phyloP scores from a whole-genome alignment of 148 eudicot species.

The Euryodendron excelsum region DNA sequence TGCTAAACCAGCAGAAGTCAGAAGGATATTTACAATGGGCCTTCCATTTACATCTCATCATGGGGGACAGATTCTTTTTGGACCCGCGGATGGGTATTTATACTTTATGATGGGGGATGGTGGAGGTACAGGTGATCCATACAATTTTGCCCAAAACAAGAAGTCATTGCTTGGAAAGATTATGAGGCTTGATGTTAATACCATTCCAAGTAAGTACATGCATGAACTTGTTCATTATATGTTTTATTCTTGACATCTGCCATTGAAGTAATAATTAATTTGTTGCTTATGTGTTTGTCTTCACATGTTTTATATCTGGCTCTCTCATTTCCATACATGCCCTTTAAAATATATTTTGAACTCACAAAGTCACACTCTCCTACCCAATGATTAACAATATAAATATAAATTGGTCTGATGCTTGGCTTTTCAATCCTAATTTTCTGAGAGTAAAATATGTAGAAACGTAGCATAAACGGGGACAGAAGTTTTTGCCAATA shows the following conservation, averaged over 20 bases:
- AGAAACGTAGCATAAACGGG: too few species aligned
- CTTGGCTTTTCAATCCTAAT: too few species aligned
- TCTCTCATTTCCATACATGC: too few species aligned
- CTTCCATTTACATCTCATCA: conserved; percentile 83
- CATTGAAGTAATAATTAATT: not conserved
- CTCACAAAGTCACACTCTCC: too few species aligned
- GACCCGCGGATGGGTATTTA: conserved; percentile 74
- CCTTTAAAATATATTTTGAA: too few species aligned
- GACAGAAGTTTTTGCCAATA: too few species aligned
- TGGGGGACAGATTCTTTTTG: conserved; percentile 84
- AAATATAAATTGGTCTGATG: too few species aligned
- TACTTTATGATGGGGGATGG: conserved; percentile 97
- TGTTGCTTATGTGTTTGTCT: not conserved
- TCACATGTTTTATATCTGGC: not conserved
- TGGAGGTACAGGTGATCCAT: conserved; percentile 74
- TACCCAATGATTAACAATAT: too few species aligned
- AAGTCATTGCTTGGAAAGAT: conserved; percentile 86
- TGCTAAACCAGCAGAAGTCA: conserved; percentile 70
- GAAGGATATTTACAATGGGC: conserved; percentile 87
- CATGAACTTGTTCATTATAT: not conserved
- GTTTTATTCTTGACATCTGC: not conserved
- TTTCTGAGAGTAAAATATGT: too few species aligned
- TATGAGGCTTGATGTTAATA: conserved; percentile 73
- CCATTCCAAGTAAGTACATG: conserved; percentile 56
- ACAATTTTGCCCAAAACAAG: conserved; percentile 82